phyloP scores from a whole-genome alignment of 495 filamentous ascomycete genomes.

The Talaromyces nanjingensis region DNA sequence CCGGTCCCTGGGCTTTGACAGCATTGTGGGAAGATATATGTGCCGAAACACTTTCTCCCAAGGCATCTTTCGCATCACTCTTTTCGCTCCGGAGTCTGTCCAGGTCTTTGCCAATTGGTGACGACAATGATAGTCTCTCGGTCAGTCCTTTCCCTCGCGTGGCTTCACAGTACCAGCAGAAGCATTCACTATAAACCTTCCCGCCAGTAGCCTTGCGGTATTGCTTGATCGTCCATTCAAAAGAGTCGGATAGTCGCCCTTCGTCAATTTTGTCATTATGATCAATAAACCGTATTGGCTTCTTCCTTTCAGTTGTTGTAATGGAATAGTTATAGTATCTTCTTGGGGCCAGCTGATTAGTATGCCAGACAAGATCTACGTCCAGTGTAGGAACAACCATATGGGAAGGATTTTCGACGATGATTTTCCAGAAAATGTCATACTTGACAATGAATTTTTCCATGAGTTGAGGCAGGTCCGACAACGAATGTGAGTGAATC shows the following conservation, averaged over 20 bases:
- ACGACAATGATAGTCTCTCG: constrained; percentile 34
- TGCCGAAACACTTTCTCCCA: constrained; percentile 50
- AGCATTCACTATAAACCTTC: constrained; percentile 73
- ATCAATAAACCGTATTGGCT: constrained; percentile 49
- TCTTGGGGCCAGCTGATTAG: constrained; percentile 55
- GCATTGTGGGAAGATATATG: constrained; percentile 70
- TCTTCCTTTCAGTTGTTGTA: background rate
- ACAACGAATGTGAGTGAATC: constrained; percentile 57
- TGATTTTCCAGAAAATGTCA: constrained; percentile 58
- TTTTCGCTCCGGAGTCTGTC: constrained; percentile 38
- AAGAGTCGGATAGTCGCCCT: constrained; percentile 49
- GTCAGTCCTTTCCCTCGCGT: constrained; percentile 47
- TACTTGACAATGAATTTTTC: constrained; percentile 61
- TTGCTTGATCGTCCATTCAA: constrained; percentile 66
- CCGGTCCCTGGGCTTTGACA: constrained; percentile 14
- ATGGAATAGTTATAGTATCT: constrained; percentile 55
- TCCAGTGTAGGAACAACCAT: constrained; percentile 76
- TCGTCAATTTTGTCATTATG: constrained; percentile 83
- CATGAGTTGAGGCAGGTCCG: constrained; percentile 50
- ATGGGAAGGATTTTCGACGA: constrained; percentile 43
- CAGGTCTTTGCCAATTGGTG: constrained; percentile 24
- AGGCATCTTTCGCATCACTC: constrained; percentile 46
- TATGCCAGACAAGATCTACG: constrained; percentile 76
- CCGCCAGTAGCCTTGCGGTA: constrained; percentile 55
- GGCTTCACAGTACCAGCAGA: constrained; percentile 87